phyloP scores from a whole-genome alignment of 768 basidiomycete genomes.

The Pleurotus pulmonarius region DNA sequence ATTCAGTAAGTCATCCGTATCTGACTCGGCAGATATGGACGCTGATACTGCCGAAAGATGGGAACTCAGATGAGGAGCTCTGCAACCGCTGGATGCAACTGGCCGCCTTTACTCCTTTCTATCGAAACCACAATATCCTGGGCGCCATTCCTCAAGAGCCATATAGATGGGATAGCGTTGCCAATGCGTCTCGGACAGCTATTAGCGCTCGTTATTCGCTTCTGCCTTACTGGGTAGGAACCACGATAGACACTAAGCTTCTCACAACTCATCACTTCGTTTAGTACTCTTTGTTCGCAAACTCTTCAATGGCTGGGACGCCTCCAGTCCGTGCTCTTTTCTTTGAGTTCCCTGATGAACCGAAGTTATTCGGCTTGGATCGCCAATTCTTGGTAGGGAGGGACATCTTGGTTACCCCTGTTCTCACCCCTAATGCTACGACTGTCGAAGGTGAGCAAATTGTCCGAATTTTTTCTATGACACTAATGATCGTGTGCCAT shows the following conservation, averaged over 20 bases:
- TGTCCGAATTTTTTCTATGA: neutral
- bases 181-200: slow-evolving; percentile 66
- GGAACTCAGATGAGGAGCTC: slow-evolving; percentile 56
- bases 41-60: neutral
- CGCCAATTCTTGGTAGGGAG: slow-evolving; percentile 70
- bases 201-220: slow-evolving; percentile 69
- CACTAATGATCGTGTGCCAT: neutral
- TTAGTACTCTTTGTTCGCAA: slow-evolving; percentile 72
- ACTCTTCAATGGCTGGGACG: slow-evolving; percentile 58
- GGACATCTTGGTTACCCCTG: slow-evolving; percentile 74
- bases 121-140: slow-evolving; percentile 69
- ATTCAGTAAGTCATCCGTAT: slow-evolving; percentile 36
- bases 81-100: slow-evolving; percentile 87
- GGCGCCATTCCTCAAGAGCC: slow-evolving; percentile 76
- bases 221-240: slow-evolving; percentile 70
- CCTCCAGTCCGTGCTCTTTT: slow-evolving; percentile 75
- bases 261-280: neutral
- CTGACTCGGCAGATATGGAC: neutral
- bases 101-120: slow-evolving; percentile 81
- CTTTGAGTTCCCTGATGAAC: slow-evolving; percentile 73
- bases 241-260: slow-evolving; percentile 15
- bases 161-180: slow-evolving; percentile 79
- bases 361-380: slow-evolving; percentile 58
- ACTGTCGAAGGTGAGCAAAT: slow-evolving; percentile 54
- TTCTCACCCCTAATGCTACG: slow-evolving; percentile 62